Evolutionary conservation across 73 alveolate genomes (phyloP).

Genomic region (Paramecium tetraurelia): DNA sequence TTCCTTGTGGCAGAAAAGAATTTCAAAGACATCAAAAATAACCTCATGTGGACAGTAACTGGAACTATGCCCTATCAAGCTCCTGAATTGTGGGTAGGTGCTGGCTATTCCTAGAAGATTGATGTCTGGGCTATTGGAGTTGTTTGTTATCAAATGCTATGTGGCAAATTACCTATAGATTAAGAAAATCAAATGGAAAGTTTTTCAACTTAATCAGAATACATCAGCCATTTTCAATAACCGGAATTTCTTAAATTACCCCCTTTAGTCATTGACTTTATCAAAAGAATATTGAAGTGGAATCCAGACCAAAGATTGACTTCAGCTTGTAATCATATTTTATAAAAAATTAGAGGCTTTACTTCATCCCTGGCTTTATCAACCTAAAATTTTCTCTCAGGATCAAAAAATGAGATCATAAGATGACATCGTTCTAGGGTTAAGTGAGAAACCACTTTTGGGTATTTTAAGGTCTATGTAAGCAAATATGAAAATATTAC

Average conservation of each 20-base stretch:
- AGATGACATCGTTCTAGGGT: neutral
- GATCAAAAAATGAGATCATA: neutral
- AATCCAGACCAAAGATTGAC: neutral
- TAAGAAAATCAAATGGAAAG: slow-evolving; percentile 29
- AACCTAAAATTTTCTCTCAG: neutral
- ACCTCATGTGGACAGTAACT: slow-evolving; percentile 62
- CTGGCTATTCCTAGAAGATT: slow-evolving; percentile 80
- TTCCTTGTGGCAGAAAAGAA: neutral
- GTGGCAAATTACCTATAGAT: slow-evolving; percentile 64
- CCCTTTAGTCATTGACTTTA: neutral
- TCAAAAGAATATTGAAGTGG: slow-evolving; percentile 24
- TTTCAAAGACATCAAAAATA: neutral
- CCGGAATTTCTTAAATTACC: neutral
- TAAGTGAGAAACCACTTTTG: neutral
- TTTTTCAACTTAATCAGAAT: neutral
- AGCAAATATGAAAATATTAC: neutral
- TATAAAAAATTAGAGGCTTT: neutral
- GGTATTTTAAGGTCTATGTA: neutral
- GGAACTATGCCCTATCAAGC: slow-evolving; percentile 93
- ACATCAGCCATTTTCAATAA: neutral
- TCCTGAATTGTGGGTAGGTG: slow-evolving; percentile 84
- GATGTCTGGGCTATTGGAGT: slow-evolving; percentile 95
- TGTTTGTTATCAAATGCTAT: slow-evolving; percentile 54
- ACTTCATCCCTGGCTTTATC: neutral
- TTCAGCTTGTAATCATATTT: neutral